Evolutionary conservation across 495 filamentous ascomycete species (phyloP).

Genomic region (Podospora comata): DNA sequence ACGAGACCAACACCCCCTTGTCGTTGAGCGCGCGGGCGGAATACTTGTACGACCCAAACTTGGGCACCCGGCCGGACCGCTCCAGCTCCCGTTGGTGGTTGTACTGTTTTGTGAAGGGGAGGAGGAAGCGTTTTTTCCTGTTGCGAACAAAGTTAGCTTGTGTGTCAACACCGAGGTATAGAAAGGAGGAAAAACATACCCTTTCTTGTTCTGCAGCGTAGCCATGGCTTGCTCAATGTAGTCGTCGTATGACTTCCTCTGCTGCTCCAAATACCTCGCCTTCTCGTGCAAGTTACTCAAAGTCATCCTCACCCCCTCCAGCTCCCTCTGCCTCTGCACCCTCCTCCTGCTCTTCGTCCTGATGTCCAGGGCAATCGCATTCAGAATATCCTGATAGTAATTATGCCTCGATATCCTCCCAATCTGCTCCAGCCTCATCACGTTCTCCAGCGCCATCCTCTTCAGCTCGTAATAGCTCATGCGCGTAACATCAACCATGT

Average conservation of each 20-base stretch:
- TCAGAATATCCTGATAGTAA: slow-evolving; percentile 93
- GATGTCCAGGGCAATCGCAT: slow-evolving; percentile 94
- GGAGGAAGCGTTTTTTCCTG: slow-evolving; percentile 83
- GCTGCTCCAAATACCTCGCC: slow-evolving; percentile 85
- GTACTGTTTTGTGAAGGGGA: slow-evolving; percentile 98
- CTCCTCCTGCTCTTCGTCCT: slow-evolving; percentile 91
- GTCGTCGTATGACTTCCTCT: slow-evolving; percentile 96
- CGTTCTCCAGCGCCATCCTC: slow-evolving; percentile 87
- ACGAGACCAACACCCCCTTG: slow-evolving; percentile 86
- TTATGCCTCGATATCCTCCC: slow-evolving; percentile 88
- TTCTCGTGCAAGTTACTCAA: slow-evolving; percentile 85
- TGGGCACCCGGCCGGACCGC: slow-evolving; percentile 84
- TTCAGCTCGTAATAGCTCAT: slow-evolving; percentile 94
- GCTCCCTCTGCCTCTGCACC: slow-evolving; percentile 83
- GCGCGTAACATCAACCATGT: slow-evolving; percentile 80
- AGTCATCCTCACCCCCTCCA: slow-evolving; percentile 84
- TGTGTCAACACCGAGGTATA: not conserved
- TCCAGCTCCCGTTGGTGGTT: slow-evolving; percentile 95
- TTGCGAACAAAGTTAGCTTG: slow-evolving; percentile 27
- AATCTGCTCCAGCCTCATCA: slow-evolving; percentile 78
- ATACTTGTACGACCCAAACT: slow-evolving; percentile 97
- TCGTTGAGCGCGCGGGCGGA: slow-evolving; percentile 83
- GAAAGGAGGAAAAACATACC: slow-evolving; percentile 40
- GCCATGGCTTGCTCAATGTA: slow-evolving; percentile 99
- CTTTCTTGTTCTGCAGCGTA: slow-evolving; percentile 97